A percentile compares a stretch with the other conserved stretches of the same genome.
Conservation (phyloP, 148 eudicot genomes). For the Vaccinium macrocarpon region DNA sequence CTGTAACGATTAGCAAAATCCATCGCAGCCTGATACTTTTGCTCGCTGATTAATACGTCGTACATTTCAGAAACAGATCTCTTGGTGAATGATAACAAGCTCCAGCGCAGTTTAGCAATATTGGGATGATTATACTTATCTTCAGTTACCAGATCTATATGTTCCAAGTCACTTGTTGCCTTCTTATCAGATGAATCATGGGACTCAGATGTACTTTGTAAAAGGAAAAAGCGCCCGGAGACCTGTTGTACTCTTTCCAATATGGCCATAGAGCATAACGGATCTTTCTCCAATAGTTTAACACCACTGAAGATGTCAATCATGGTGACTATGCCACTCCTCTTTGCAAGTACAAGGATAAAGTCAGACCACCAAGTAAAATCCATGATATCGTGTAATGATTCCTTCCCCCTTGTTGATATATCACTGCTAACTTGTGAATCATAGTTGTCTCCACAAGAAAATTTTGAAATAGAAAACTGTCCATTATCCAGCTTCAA, state of each 20-base stretch:
- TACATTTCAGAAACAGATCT: slow-evolving; percentile 80
- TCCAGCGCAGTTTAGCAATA: slow-evolving; percentile 55
- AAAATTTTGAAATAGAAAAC: slow-evolving; percentile 39
- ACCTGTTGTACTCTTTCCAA: slow-evolving; percentile 48
- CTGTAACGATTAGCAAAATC: slow-evolving; percentile 73
- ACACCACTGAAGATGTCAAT: slow-evolving; percentile 44
- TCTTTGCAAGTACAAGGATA: slow-evolving; percentile 56
- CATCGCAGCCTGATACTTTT: slow-evolving; percentile 66
- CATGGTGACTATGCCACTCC: slow-evolving; percentile 54
- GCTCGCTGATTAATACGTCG: slow-evolving; percentile 51
- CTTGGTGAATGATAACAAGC: slow-evolving; percentile 63
- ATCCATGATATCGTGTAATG: slow-evolving; percentile 52
- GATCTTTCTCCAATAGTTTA: slow-evolving; percentile 43
- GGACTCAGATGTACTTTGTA: slow-evolving; percentile 51
- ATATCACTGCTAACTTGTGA: slow-evolving; percentile 16
- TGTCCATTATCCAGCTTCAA: slow-evolving; percentile 50
- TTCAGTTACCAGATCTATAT: slow-evolving; percentile 33
- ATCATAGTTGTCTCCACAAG: slow-evolving; percentile 33
- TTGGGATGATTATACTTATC: slow-evolving; percentile 40
- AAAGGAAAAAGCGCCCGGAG: slow-evolving; percentile 58
- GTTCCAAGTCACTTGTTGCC: slow-evolving; percentile 33
- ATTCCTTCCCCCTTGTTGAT: slow-evolving; percentile 30
- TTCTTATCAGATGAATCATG: slow-evolving; percentile 24
- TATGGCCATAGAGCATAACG: slow-evolving; percentile 54
- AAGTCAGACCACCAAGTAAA: slow-evolving; percentile 94